Evolutionary conservation across 2,329 filamentous ascomycete species (phyloP), one percentile per base, ranked within the genome.

Genomic region (Botrytis deweyae): DNA sequence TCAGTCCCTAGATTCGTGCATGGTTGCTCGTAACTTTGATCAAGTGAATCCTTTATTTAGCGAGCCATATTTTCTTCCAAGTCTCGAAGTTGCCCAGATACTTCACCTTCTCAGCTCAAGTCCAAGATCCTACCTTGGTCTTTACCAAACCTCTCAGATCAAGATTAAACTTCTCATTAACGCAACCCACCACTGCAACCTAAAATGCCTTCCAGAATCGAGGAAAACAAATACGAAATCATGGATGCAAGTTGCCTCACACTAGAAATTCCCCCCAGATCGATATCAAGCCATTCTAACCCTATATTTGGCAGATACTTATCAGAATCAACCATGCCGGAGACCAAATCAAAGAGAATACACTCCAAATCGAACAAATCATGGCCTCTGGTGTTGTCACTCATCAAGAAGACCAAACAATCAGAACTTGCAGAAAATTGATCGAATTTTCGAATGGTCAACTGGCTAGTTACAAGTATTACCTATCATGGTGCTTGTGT

Each of bases 121-220:
- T 61, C 20, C 4, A 22, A 61, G 20, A 61, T 38, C 18, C 9
- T 20, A 36, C 1, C 29, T 61, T 6, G 5, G 4, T 22, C 10
- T 61, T 36, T 33, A 36, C 0, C 18, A 38, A 61, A 25, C 33
- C 10, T 38, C 58, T 61, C 20, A 14, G 0, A 59, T 59, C 58
- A 59, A 59, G 33, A 29, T 12, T 10, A 0, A 29, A 36, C 12
- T 25, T 6, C 20, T 18, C 6, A 6, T 16, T 8, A 62, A 62
- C 59, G 5, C 1, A 62, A 62, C 0, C 59, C 6, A 6, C 4
- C 1, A 25, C 10, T 7, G 12, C 0, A 52, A 0, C 20, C 36
- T 1, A 38, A 38, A 14, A 38, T 62, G 59, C 2, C 33, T 38
- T 62, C 59, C 1, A 62, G 20, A 22, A 36, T 22, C 20, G 59